These are phyloP conservation scores for Cubamyces sp. DNA, from an alignment of 768 basidiomycete species.

Conservation along the genomic window DNA sequence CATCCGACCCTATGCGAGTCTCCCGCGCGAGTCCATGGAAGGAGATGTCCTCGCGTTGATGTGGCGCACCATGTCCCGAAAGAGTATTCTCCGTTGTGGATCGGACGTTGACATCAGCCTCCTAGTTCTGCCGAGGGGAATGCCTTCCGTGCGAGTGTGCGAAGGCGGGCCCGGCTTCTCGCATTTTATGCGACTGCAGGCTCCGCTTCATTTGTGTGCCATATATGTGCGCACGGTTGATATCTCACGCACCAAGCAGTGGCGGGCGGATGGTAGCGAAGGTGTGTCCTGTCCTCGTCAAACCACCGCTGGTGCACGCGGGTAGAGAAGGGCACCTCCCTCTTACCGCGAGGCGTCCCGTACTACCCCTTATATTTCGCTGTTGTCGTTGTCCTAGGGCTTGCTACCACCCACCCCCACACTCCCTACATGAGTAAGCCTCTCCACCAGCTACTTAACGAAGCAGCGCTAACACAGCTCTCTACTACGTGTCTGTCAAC, in stretches of 20 bases:
- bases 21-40: not conserved
- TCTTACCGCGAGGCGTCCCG: conserved; percentile 12
- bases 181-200: conserved; percentile 1
- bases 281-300: conserved; percentile 3
- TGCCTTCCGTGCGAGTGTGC: not conserved
- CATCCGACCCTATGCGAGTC: not conserved
- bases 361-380: not conserved
- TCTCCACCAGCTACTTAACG: too few species aligned
- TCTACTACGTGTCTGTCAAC: too few species aligned
- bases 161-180: conserved; percentile 7
- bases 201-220: conserved; percentile 17
- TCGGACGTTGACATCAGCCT: conserved; percentile 28
- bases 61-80: conserved; percentile 13
- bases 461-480: too few species aligned
- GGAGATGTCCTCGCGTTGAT: not conserved
- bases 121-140: conserved; percentile 16
- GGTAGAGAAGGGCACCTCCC: not conserved
- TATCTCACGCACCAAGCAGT: not conserved
- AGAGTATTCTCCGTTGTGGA: conserved; percentile 22
- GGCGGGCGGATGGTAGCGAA: conserved; percentile 4
- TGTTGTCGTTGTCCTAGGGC: not conserved
- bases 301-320: conserved; percentile 1
- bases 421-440: too few species aligned
- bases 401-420: too few species aligned
- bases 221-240: conserved; percentile 1